These are phyloP conservation scores for Sclerotinia spermophila DNA, from an alignment of 2,329 filamentous ascomycete genomes.

Conservation along the genomic window DNA sequence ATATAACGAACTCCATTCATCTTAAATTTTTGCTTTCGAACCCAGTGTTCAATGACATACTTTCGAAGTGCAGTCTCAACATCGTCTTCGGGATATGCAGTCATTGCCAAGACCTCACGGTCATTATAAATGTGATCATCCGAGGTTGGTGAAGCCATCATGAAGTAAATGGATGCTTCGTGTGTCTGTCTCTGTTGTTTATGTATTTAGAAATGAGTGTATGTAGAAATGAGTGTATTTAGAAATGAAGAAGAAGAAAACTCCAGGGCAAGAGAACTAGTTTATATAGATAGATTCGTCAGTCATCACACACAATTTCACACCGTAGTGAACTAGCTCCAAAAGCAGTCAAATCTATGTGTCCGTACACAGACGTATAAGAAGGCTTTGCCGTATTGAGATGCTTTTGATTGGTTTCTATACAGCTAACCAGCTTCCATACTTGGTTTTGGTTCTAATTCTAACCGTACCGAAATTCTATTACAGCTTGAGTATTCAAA, in stretches of 20 bases:
- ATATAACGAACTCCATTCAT: neutral
- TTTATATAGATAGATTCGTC: neutral
- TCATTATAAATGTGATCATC: neutral
- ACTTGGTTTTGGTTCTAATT: neutral
- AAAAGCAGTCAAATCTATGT: no score
- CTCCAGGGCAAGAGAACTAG: neutral
- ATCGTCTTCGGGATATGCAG: neutral
- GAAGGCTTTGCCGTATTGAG: neutral
- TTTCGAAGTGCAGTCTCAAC: neutral
- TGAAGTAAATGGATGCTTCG: neutral
- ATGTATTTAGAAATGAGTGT: neutral
- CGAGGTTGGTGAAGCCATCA: neutral
- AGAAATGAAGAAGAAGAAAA: neutral
- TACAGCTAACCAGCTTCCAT: no score
- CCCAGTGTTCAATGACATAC: neutral
- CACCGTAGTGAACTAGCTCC: no score
- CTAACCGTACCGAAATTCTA: neutral
- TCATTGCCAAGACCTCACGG: neutral
- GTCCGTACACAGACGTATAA: neutral
- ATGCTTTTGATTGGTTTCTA: no score
- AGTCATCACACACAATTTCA: no score
- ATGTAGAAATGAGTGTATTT: neutral
- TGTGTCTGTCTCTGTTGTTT: neutral
- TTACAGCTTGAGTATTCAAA: neutral
- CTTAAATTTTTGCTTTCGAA: neutral